Base-by-base conservation (phyloP, 495 filamentous ascomycete species). In the Lophiotrema nucula region DNA sequence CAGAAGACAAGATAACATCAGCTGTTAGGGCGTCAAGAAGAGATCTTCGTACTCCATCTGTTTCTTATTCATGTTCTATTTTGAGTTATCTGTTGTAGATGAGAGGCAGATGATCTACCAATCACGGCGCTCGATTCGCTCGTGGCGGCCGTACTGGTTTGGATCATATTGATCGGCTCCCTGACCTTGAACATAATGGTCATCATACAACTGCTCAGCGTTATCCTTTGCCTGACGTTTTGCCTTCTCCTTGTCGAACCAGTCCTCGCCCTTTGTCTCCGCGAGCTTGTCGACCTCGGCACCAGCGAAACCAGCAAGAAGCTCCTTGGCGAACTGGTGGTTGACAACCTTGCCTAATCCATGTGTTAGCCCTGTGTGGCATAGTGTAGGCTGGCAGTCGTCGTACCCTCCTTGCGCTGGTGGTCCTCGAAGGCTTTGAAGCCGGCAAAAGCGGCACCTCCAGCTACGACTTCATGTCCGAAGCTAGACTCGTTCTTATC, bases 351-450 rank as follows among this genome's bases (percentile, higher is more conserved):
- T 84, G 76, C 88, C 86, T 89, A 15, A 35, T 8, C 8, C 31
- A 8, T 15, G 31, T 35, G 31, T 35, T 15, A 35, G 31, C 31
- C 8, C 31, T 8, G 8, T 35, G 8, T 35, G 8, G n/a, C n/a
- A n/a, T n/a, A n/a, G n/a, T n/a, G n/a, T n/a, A n/a, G n/a, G n/a
- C n/a, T n/a, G n/a, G n/a, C n/a, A n/a, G n/a, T n/a, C n/a, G 8
- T 8, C 31, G 42, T 78, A 86, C 86, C 88, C 73, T 90, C 76
- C 53, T 76, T 77, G 69, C 86, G 84, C 74, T 89, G 84, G 54
- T 83, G 75, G 70, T 90, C 83, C 72, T 92, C 88, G 70, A 84
- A 92, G 15, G 83, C 73, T 78, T 90, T 89, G 80, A 93, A 86
- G 55, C 81, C 88, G 60, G 82, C 88, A 67, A 92, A 91, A 56